These are phyloP conservation scores for Ceratocystis huliohia DNA, from an alignment of 2,329 filamentous ascomycete species.

Conservation along the genomic window DNA sequence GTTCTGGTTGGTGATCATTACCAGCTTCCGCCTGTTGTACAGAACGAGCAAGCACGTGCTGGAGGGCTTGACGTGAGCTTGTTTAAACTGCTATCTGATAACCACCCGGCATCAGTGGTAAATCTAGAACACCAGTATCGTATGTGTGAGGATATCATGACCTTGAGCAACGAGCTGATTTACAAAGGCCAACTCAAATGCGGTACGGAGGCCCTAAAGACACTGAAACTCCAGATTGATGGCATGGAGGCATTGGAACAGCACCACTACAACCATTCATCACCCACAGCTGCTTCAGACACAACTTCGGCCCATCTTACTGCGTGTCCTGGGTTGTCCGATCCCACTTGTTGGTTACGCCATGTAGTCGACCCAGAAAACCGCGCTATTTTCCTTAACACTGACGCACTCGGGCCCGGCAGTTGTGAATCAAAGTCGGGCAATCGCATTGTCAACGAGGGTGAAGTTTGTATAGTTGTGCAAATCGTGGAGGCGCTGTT, in stretches of 20 bases:
- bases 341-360: conserved; percentile 57
- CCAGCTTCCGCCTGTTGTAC: conserved; percentile 85
- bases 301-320: neutral
- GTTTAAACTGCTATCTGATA: conserved; percentile 85
- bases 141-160: conserved; percentile 97
- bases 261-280: conserved; percentile 39
- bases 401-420: conserved; percentile 54
- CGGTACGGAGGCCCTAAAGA: conserved; percentile 63
- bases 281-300: too few species aligned
- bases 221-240: conserved; percentile 54
- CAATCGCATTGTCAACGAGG: conserved; percentile 74
- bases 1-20: conserved; percentile 95
- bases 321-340: conserved; percentile 29
- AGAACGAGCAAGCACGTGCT: conserved; percentile 73
- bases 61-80: conserved; percentile 85
- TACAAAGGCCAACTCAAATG: conserved; percentile 86
- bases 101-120: conserved; percentile 75
- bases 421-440: conserved; percentile 64
- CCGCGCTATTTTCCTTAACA: conserved; percentile 81
- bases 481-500: conserved; percentile 74
- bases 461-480: conserved; percentile 64
- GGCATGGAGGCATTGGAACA: conserved; percentile 47
- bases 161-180: conserved; percentile 81
- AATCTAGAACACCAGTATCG: conserved; percentile 93
- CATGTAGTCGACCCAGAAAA: conserved; percentile 55